These are phyloP conservation scores for Pyricularia sp. DNA, from an alignment of 2,329 filamentous ascomycete species.

Conservation along the genomic window DNA sequence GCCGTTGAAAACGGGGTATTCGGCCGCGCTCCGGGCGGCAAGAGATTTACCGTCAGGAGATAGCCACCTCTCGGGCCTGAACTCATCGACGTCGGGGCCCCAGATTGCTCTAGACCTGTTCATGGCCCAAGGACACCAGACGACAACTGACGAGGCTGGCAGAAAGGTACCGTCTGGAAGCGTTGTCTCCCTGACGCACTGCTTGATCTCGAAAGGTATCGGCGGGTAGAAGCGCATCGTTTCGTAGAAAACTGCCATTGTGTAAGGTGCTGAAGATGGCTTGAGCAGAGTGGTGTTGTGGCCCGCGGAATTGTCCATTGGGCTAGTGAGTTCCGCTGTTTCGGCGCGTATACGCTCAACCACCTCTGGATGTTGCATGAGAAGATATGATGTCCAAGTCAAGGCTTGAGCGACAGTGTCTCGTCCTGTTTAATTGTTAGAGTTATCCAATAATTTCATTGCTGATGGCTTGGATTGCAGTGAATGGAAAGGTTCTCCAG, in stretches of 20 bases:
- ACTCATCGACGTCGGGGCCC: constrained; percentile 45
- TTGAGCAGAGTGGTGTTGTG: constrained; percentile 26
- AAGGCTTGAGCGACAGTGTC: constrained; percentile 58
- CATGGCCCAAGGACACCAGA: constrained; percentile 59
- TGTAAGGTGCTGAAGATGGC: constrained; percentile 40
- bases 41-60: background rate
- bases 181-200: constrained; percentile 39
- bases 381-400: constrained; percentile 54
- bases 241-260: constrained; percentile 54
- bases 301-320: constrained; percentile 8
- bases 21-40: constrained; percentile 32
- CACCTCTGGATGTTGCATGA: constrained; percentile 40
- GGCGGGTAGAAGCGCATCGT: constrained; percentile 52
- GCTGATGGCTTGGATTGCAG: background rate
- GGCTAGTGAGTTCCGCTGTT: constrained; percentile 4
- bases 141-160: constrained; percentile 40
- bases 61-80: constrained; percentile 50
- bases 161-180: constrained; percentile 54
- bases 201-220: constrained; percentile 57
- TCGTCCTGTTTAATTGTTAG: constrained; percentile 27
- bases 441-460: background rate
- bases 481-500: background rate
- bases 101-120: constrained; percentile 46
- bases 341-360: constrained; percentile 26
- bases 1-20: constrained; percentile 58